Evolutionary conservation across 2,329 filamentous ascomycete species (phyloP), one percentile per base, ranked within the genome.

Genomic region (Xylariaceae sp.): DNA sequence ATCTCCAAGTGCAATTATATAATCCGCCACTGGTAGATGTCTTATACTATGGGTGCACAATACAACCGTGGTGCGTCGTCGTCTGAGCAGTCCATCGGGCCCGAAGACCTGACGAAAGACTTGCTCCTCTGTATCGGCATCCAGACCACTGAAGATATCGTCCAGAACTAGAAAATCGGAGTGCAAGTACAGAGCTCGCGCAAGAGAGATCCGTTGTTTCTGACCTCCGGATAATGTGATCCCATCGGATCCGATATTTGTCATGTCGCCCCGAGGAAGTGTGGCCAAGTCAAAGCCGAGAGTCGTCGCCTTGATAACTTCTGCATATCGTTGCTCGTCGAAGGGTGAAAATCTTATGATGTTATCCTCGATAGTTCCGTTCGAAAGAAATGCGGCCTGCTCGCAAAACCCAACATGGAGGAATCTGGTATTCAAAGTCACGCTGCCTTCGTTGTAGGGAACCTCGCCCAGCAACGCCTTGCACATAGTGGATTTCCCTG

Each of bases 171-270:
- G 33, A 6, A 75, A 47, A 6, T 67, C 61, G 6, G 68, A 56
- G 2, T 69, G 59, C 2, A 70, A 48, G 45, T 74, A 76, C 1
- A 76, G 56, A 3, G 71, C 67, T 6, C 74, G 65, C 1, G 73
- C 73, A 14, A 75, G 48, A 6, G 69, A 63, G 2, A 79, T 67
- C 11, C 77, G 73, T 54, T 78, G 75, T 58, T 75, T 76, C 60
- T 82, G 79, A 0, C 79, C 79, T 6, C 79, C 79, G 3, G 77
- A 79, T 0, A 82, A 68, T 3, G 72, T 74, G 46, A 79, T 71
- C 0, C 79, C 79, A 31, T 77, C 77, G 46, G 75, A 79, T 1
- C 79, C 79, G 34, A 80, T 68, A 1, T 72, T 65, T 0, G 77
- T 79, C 7, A 65, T 58, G 31, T 80, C 76, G 2, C 73, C 71